A percentile compares a stretch with the other conserved stretches of the same genome.
Evolutionary conservation across 257 asterid genomes (phyloP).

Genomic region (Lithospermum erythrorhizon): DNA sequence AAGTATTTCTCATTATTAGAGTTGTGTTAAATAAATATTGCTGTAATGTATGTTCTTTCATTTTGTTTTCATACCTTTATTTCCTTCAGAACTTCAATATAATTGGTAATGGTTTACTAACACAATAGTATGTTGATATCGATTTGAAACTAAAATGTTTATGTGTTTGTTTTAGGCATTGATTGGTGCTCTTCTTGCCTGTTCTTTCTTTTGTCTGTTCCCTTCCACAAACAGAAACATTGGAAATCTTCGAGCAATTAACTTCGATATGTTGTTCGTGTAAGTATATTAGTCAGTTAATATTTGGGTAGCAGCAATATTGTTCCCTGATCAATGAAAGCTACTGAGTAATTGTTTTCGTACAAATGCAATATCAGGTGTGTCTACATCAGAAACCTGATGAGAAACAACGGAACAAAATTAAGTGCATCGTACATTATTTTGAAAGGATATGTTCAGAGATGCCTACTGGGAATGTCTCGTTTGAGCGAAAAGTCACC

Average conservation of each 20-base stretch:
- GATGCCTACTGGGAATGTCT: constrained; percentile 58
- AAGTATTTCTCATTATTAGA: not conserved
- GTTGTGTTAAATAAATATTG: not conserved
- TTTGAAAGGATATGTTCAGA: constrained; percentile 52
- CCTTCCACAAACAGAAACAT: constrained; percentile 55
- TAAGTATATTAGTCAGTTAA: not conserved
- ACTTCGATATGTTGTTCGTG: constrained; percentile 16
- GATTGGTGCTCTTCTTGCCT: constrained; percentile 68
- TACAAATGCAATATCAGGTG: constrained; percentile 33
- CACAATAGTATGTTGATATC: not conserved
- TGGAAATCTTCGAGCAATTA: constrained; percentile 58
- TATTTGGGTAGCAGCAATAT: too few relatives aligned
- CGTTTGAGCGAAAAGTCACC: constrained; percentile 83
- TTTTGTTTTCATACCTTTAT: not conserved
- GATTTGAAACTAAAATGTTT: not conserved
- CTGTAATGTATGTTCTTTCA: not conserved
- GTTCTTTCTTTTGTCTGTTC: constrained; percentile 81
- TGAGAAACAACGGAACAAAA: constrained; percentile 48
- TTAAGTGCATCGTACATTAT: constrained; percentile 77
- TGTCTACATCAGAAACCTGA: constrained; percentile 41
- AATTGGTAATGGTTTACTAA: not conserved
- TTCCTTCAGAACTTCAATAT: not conserved
- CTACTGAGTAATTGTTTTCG: constrained; percentile 6
- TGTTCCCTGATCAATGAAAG: constrained; percentile 5
- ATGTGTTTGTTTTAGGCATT: constrained; percentile 47